These are phyloP conservation scores for Debaryomyces subglobosus DNA, from an alignment of 1,139 yeast species.

Conservation along the genomic window DNA sequence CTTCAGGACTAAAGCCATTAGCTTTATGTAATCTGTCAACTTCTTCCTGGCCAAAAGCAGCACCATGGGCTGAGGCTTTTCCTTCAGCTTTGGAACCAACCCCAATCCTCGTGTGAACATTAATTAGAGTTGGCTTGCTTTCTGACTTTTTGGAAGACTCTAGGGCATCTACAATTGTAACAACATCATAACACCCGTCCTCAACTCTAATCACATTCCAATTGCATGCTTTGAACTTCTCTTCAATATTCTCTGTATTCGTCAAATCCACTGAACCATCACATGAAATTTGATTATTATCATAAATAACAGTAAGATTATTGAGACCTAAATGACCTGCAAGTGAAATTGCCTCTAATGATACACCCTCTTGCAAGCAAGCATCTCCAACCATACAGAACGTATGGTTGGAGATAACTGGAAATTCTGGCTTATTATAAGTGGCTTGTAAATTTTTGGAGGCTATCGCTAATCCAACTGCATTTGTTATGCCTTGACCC, in stretches of 20 bases:
- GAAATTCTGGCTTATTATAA: constrained; percentile 32
- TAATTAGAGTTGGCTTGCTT: constrained; percentile 34
- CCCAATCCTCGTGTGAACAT: constrained; percentile 34
- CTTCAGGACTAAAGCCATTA: constrained; percentile 21
- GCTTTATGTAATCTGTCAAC: constrained; percentile 22
- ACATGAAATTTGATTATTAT: constrained; percentile 36
- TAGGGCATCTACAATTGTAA: constrained; percentile 26
- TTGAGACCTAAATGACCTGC: constrained; percentile 39
- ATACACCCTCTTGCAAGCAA: constrained; percentile 43
- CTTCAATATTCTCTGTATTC: constrained; percentile 30
- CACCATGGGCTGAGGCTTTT: constrained; percentile 30
- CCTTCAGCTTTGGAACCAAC: constrained; percentile 28
- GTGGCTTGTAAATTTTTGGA: constrained; percentile 32
- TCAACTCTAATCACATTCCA: constrained; percentile 30
- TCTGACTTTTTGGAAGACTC: constrained; percentile 21
- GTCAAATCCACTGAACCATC: constrained; percentile 37
- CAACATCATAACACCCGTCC: constrained; percentile 27
- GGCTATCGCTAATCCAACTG: constrained; percentile 42
- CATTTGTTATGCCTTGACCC: constrained; percentile 42
- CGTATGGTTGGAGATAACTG: constrained; percentile 28
- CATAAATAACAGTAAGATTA: constrained; percentile 36
- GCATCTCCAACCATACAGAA: constrained; percentile 40
- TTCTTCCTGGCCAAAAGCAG: constrained; percentile 27
- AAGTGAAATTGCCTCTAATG: constrained; percentile 35
- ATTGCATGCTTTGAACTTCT: constrained; percentile 32